Conservation (phyloP, 192 early-diverging fungal species). For the Bifiguratus adelaidae region DNA sequence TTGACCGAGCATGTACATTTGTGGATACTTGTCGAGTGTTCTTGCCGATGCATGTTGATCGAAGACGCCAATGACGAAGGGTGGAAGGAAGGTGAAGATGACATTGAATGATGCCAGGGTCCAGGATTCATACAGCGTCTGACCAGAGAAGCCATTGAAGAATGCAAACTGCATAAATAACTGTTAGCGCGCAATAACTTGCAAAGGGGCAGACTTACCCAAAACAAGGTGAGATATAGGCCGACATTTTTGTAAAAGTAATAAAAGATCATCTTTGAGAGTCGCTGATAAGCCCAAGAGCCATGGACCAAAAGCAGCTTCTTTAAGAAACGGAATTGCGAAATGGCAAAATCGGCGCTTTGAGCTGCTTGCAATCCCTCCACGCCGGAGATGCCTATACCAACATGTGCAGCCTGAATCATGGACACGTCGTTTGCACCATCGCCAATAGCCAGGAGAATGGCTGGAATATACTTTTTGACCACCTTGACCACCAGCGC, state of each 20-base stretch:
- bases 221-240: conserved; percentile 92
- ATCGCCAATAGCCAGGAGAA: conserved; percentile 91
- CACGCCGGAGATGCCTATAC: conserved; percentile 88
- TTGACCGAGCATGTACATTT: conserved; percentile 65
- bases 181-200: conserved; percentile 1
- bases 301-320: conserved; percentile 92
- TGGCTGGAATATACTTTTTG: conserved; percentile 72
- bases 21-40: conserved; percentile 85
- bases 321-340: conserved; percentile 87
- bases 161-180: conserved; percentile 33
- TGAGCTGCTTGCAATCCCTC: conserved; percentile 93
- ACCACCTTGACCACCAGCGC: conserved; percentile 92
- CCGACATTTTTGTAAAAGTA: conserved; percentile 98
- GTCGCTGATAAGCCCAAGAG: conserved; percentile 84
- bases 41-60: conserved; percentile 83
- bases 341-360: conserved; percentile 91
- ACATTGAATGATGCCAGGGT: conserved; percentile 88
- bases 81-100: conserved; percentile 81
- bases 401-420: conserved; percentile 97
- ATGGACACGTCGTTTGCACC: conserved; percentile 96
- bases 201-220: conserved; percentile 33
- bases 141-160: conserved; percentile 89
- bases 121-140: conserved; percentile 91
- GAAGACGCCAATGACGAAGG: conserved; percentile 87
- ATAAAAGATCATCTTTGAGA: conserved; percentile 91